Evolutionary conservation across 257 asterid species (phyloP).

Genomic region (Nicotiana undulata): DNA sequence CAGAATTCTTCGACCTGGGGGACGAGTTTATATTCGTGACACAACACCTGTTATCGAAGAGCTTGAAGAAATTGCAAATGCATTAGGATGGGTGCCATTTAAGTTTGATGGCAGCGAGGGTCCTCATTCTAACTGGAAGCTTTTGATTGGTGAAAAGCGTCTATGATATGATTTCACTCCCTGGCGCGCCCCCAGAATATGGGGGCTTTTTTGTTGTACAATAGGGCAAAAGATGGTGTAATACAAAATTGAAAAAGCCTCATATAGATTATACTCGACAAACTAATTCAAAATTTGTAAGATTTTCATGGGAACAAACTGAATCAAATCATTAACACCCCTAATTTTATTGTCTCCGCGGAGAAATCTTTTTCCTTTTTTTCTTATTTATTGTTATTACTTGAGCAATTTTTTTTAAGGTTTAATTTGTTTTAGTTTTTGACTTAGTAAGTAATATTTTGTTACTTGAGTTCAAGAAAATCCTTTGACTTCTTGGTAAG

Average conservation of each 20-base stretch:
- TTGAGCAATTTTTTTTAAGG: not conserved
- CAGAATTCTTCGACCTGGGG: conserved; percentile 61
- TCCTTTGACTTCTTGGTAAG: no score
- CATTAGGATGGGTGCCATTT: conserved; percentile 53
- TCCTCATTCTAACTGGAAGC: conserved; percentile 53
- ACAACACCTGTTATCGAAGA: conserved; percentile 27
- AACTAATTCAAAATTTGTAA: not conserved
- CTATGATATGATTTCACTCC: conserved; percentile 7
- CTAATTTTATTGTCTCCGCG: not conserved
- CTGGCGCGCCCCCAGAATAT: not conserved
- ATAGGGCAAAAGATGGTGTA: not conserved
- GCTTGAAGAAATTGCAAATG: conserved; percentile 37
- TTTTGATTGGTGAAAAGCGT: conserved; percentile 47
- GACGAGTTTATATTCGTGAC: conserved; percentile 58
- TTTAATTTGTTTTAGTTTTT: not conserved
- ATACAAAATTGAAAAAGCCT: not conserved
- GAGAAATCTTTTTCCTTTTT: not conserved
- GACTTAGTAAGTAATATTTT: not conserved
- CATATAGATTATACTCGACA: not conserved
- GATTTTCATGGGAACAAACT: not conserved
- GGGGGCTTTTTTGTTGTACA: not conserved
- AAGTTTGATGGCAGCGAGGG: conserved; percentile 50
- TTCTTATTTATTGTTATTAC: not conserved
- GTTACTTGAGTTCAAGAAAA: not conserved
- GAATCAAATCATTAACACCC: not conserved